A percentile compares a stretch with the other conserved stretches of the same genome.
Evolutionary conservation across 306 rosid genomes (phyloP).

Genomic region (Quercus aquifolioides): DNA sequence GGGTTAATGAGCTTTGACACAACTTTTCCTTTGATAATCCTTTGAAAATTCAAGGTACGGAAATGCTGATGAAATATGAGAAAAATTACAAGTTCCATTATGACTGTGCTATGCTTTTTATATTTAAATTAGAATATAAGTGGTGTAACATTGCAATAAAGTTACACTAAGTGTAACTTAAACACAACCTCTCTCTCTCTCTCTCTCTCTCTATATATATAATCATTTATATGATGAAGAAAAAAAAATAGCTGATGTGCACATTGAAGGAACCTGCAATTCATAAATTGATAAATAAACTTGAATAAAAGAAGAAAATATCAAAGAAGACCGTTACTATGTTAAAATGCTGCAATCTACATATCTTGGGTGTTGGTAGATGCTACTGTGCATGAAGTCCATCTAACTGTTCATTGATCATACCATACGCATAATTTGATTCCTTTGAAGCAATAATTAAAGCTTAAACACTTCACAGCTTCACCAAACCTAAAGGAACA

Average conservation of each 20-base stretch:
- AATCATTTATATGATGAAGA: too few relatives aligned
- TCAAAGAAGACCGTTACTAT: not conserved
- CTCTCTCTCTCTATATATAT: too few relatives aligned
- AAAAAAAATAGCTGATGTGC: too few relatives aligned
- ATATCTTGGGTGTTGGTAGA: not conserved
- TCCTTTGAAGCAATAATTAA: not conserved
- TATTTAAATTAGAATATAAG: too few relatives aligned
- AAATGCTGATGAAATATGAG: not conserved
- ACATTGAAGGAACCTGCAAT: too few relatives aligned
- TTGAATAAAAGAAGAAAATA: not conserved
- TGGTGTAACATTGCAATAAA: too few relatives aligned
- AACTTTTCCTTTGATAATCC: not conserved
- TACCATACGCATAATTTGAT: not conserved
- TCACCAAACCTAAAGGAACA: not conserved
- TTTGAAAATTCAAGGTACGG: not conserved
- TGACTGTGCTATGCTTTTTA: not conserved
- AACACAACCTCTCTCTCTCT: too few relatives aligned
- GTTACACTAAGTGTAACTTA: too few relatives aligned
- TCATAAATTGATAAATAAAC: not conserved
- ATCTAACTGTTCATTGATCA: too few relatives aligned
- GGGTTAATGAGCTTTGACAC: not conserved
- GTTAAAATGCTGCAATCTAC: too few relatives aligned
- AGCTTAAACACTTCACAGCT: not conserved
- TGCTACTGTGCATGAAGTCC: too few relatives aligned
- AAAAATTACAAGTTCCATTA: not conserved